Percentiles rank a stretch among this genome's conserved stretches.
phyloP scores from a whole-genome alignment of 2,329 filamentous ascomycete species.

The Acrocalymma vagum region DNA sequence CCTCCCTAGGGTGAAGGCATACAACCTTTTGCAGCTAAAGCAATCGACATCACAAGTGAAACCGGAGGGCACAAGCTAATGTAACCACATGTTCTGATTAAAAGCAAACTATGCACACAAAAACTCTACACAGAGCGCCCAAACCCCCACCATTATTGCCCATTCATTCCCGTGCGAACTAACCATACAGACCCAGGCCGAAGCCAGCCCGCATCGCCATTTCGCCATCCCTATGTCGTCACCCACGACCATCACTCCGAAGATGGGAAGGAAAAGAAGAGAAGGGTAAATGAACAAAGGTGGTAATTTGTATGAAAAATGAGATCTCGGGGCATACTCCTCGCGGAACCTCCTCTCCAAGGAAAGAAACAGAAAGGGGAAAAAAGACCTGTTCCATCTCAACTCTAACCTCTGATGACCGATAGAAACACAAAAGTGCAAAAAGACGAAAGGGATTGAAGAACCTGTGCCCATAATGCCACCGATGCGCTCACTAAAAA shows the following conservation, averaged over 20 bases:
- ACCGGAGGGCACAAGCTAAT: no score
- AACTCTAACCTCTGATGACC: slow-evolving; percentile 14
- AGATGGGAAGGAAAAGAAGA: slow-evolving; percentile 5
- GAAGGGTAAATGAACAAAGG: slow-evolving; percentile 15
- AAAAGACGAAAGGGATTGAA: slow-evolving; percentile 15
- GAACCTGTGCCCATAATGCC: slow-evolving; percentile 22
- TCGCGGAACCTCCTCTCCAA: no score
- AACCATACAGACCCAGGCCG: slow-evolving; percentile 30
- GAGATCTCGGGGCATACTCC: no score
- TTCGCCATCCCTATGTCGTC: slow-evolving; percentile 3
- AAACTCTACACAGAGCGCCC: slow-evolving; percentile 18
- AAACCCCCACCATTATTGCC: slow-evolving; percentile 28
- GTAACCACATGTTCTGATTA: slow-evolving; percentile 34
- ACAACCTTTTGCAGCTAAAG: no score
- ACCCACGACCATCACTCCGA: slow-evolving; percentile 10
- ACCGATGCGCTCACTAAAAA: no score
- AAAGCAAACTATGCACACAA: slow-evolving; percentile 42
- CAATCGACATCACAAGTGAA: no score
- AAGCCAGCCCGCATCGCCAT: slow-evolving; percentile 29
- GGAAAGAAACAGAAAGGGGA: no score
- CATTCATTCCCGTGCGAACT: slow-evolving; percentile 22
- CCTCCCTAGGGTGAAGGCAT: no score
- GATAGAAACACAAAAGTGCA: slow-evolving; percentile 21
- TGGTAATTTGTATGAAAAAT: slow-evolving; percentile 11
- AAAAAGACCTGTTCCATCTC: no score